These are phyloP conservation scores for Lentinula raphanica DNA, from an alignment of 768 basidiomycete species.

Conservation along the genomic window DNA sequence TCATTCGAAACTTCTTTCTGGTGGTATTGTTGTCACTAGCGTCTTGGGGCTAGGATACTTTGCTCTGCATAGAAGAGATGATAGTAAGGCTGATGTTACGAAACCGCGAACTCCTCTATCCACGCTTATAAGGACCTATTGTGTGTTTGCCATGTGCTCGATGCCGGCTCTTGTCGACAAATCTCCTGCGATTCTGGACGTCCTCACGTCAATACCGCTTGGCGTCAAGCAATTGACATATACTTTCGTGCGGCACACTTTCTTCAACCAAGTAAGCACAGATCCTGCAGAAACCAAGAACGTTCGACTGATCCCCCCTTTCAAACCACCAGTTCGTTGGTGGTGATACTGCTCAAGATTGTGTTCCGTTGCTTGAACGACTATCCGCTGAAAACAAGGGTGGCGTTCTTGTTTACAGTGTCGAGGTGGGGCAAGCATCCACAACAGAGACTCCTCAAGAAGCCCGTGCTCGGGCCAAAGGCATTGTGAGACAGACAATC, in stretches of 20 bases:
- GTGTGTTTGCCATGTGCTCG: constrained; percentile 79
- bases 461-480: not conserved
- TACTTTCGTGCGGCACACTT: constrained; percentile 66
- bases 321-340: constrained; percentile 94
- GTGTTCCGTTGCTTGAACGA: constrained; percentile 54
- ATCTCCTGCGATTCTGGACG: constrained; percentile 59
- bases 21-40: not conserved
- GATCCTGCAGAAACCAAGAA: no score
- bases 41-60: not conserved
- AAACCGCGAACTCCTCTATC: constrained; percentile 19
- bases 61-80: not conserved
- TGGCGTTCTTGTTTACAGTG: constrained; percentile 74
- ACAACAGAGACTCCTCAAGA: constrained; percentile 26
- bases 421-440: constrained; percentile 69
- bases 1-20: not conserved
- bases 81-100: not conserved
- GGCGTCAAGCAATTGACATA: constrained; percentile 62
- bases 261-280: constrained; percentile 70
- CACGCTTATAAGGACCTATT: constrained; percentile 61
- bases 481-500: constrained; percentile 66
- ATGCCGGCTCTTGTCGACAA: constrained; percentile 71
- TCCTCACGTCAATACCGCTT: constrained; percentile 44
- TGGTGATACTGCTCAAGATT: constrained; percentile 70
- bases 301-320: no score
- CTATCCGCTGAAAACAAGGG: constrained; percentile 71